Base-by-base conservation (phyloP, 495 filamentous ascomycete species). In the Talaromyces ruber region DNA sequence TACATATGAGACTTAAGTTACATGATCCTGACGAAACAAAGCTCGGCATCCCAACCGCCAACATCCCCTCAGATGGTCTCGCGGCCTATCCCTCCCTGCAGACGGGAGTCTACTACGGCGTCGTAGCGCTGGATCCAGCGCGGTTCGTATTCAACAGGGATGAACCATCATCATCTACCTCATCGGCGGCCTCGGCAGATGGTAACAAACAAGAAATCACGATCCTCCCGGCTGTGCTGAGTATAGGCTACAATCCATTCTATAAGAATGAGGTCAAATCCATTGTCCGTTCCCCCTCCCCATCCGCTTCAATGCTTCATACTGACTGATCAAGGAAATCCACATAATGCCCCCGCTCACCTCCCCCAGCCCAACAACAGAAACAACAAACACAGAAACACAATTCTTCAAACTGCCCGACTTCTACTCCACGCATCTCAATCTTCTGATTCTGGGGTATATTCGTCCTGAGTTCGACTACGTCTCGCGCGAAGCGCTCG, bases 1-100 rank as follows among this genome's bases (percentile, higher is more conserved):
- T n/a, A n/a, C n/a, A n/a, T n/a, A n/a, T n/a, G n/a, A n/a, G n/a
- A n/a, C n/a, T n/a, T n/a, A n/a, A n/a, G n/a, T n/a, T n/a, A n/a
- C n/a, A n/a, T n/a, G n/a, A n/a, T n/a, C n/a, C n/a, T n/a, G n/a
- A n/a, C n/a, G n/a, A n/a, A n/a, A n/a, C n/a, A 6, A 66, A 91
- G 81, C 86, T 98, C 62, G 92, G 93, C 61, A 97, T 98, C 73
- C 94, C 94, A 3, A 98, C 94, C 0, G 94, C 94, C 67, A 98
- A 98, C 77, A 93, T 98, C 64, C 92, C 94, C 45, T 80, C 96
- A 61, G 86, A 88, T 60, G 85, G 85, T 8, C 74, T 90, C 37
- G 85, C 86, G 18, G 92, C 90, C 68, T 84, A 96, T 68, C 77
- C 82, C 8, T 80, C 84, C 58, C 77, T 90, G 32, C 79, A 82